Evolutionary conservation across 305 asterid genomes (phyloP).

Genomic region (Euphrasia arctica): DNA sequence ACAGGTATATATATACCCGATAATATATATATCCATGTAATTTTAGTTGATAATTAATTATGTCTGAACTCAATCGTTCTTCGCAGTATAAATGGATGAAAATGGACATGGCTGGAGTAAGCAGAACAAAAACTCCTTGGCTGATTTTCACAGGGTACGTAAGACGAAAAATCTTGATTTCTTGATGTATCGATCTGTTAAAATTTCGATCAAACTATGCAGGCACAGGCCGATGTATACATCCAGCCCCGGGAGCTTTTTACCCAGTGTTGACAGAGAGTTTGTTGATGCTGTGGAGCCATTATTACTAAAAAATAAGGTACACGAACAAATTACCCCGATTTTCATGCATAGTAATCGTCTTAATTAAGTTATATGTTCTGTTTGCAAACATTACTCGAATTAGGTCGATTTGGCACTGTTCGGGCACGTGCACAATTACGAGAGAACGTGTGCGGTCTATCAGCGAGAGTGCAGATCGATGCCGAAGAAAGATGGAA

Average conservation of each 20-base stretch:
- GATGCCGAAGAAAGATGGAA: constrained; percentile 53
- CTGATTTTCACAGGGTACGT: constrained; percentile 69
- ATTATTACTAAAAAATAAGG: constrained; percentile 55
- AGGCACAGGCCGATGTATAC: constrained; percentile 93
- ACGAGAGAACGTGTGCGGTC: constrained; percentile 79
- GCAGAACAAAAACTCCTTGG: constrained; percentile 85
- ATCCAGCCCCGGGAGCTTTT: constrained; percentile 31
- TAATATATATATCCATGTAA: too few relatives aligned
- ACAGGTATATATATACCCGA: constrained; percentile 40
- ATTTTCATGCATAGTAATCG: background rate
- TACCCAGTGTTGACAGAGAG: constrained; percentile 41
- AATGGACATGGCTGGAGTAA: constrained; percentile 60
- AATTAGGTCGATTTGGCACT: constrained; percentile 68
- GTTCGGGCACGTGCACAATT: constrained; percentile 90
- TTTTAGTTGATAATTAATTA: too few relatives aligned
- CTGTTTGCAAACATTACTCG: background rate
- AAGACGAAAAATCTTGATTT: background rate
- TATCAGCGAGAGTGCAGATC: constrained; percentile 55
- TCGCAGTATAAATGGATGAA: constrained; percentile 74
- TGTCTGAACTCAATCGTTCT: too few relatives aligned
- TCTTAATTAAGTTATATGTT: background rate
- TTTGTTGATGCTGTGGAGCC: constrained; percentile 75
- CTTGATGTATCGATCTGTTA: background rate
- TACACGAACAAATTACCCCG: constrained; percentile 15
- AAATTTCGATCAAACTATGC: background rate